phyloP scores from a whole-genome alignment of 2,329 filamentous ascomycete species.

The Massarina eburnea region DNA sequence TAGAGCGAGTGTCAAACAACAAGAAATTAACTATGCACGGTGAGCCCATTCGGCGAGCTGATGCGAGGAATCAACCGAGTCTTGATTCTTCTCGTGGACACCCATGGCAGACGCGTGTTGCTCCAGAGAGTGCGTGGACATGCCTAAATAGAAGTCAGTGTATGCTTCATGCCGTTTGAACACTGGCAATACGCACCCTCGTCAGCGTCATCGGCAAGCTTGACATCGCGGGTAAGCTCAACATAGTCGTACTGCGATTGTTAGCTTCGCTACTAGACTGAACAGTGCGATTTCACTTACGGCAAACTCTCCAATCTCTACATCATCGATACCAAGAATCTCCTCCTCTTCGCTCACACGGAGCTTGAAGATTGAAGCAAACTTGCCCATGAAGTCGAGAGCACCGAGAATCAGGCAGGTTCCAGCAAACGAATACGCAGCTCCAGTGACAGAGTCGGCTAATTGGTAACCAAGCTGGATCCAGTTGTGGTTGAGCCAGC shows the following conservation, averaged over 20 bases:
- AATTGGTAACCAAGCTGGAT: constrained; percentile 82
- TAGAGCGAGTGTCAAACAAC: constrained; percentile 13
- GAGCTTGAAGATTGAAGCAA: constrained; percentile 74
- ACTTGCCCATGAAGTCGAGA: constrained; percentile 69
- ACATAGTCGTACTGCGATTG: constrained; percentile 75
- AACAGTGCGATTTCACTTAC: constrained; percentile 43
- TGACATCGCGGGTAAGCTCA: constrained; percentile 74
- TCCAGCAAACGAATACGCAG: constrained; percentile 74
- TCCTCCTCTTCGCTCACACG: constrained; percentile 77
- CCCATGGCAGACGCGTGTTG: constrained; percentile 31
- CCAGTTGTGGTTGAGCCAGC: constrained; percentile 84
- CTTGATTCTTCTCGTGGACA: constrained; percentile 42
- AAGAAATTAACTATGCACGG: constrained; percentile 22
- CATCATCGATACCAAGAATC: constrained; percentile 82
- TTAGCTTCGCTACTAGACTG: constrained; percentile 8
- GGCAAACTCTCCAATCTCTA: constrained; percentile 91
- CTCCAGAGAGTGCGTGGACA: constrained; percentile 37
- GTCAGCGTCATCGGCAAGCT: too few species aligned
- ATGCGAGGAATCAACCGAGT: constrained; percentile 37
- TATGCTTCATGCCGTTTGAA: too few species aligned
- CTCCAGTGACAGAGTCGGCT: constrained; percentile 76
- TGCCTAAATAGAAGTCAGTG: constrained; percentile 39
- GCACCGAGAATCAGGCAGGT: constrained; percentile 71
- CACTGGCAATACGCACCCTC: too few species aligned
- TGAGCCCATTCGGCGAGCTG: constrained; percentile 42